phyloP scores from a whole-genome alignment of 2,329 filamentous ascomycete species.

The Diaporthe caulivora region DNA sequence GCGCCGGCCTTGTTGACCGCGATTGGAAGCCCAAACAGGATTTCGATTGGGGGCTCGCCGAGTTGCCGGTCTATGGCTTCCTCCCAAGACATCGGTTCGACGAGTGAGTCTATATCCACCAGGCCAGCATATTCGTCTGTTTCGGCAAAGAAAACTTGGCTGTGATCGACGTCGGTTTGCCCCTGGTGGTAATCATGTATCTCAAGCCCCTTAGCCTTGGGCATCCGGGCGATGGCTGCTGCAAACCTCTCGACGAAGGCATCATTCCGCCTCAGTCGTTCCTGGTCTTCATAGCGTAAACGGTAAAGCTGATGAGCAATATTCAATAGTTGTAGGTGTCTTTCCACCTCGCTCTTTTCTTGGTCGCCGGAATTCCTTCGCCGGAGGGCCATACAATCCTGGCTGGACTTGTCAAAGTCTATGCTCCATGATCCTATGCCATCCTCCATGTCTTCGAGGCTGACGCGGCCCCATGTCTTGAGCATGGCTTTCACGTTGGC shows the following conservation, averaged over 20 bases:
- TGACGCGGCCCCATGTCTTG: conserved; percentile 25
- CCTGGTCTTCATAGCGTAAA: conserved; percentile 23
- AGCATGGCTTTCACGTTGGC: conserved; percentile 23
- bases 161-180: too few species aligned
- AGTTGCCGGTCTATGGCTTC: conserved; percentile 5
- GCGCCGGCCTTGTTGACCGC: not conserved
- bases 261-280: conserved; percentile 14
- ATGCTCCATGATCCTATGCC: not conserved
- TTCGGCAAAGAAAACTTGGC: not conserved
- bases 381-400: conserved; percentile 8
- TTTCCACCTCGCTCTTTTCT: conserved; percentile 3
- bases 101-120: conserved; percentile 29
- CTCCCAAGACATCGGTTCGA: conserved; percentile 35
- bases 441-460: conserved; percentile 1
- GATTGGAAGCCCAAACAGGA: conserved; percentile 21
- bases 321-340: not conserved
- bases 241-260: conserved; percentile 28
- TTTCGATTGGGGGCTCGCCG: conserved; percentile 9
- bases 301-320: conserved; percentile 33
- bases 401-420: conserved; percentile 15
- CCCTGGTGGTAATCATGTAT: conserved; percentile 28
- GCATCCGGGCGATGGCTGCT: conserved; percentile 33
- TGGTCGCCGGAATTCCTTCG: conserved; percentile 7
- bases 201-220: conserved; percentile 27
- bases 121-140: conserved; percentile 13